Evolutionary conservation across 768 basidiomycete species (phyloP).

Genomic region (Astraeus odoratus): DNA sequence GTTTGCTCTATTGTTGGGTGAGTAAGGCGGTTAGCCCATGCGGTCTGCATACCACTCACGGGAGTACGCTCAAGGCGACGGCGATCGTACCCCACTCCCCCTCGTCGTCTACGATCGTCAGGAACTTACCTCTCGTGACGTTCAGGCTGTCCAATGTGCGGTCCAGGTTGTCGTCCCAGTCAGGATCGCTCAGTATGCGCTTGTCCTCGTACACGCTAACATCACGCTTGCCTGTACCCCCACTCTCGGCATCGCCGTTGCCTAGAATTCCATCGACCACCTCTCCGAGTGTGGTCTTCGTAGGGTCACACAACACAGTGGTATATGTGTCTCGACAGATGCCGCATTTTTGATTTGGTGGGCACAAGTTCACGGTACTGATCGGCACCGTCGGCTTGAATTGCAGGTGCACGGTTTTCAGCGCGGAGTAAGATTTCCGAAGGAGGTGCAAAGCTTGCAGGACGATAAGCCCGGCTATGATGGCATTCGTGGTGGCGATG

Average conservation of each 20-base stretch:
- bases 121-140: conserved; percentile 76
- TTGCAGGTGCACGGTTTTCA: conserved; percentile 75
- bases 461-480: conserved; percentile 92
- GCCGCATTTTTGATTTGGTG: conserved; percentile 74
- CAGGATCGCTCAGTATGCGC: conserved; percentile 83
- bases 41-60: conserved; percentile 43
- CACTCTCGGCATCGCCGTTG: conserved; percentile 30
- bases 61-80: conserved; percentile 59
- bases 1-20: conserved; percentile 38
- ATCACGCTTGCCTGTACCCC: conserved; percentile 40
- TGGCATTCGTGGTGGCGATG: conserved; percentile 97
- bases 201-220: conserved; percentile 85
- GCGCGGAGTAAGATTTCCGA: conserved; percentile 48
- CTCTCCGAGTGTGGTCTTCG: conserved; percentile 61
- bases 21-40: neutral
- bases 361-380: conserved; percentile 54
- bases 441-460: conserved; percentile 86
- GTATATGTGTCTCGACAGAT: conserved; percentile 85
- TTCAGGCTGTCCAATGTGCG: conserved; percentile 77
- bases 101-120: conserved; percentile 87
- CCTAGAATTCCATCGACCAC: conserved; percentile 65
- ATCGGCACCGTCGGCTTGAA: conserved; percentile 77
- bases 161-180: conserved; percentile 85
- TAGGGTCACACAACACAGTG: conserved; percentile 65
- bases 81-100: conserved; percentile 66